Percentiles rank a stretch among this genome's conserved stretches.
phyloP scores from a whole-genome alignment of 495 filamentous ascomycete genomes.

The Cairneyella variabilis region DNA sequence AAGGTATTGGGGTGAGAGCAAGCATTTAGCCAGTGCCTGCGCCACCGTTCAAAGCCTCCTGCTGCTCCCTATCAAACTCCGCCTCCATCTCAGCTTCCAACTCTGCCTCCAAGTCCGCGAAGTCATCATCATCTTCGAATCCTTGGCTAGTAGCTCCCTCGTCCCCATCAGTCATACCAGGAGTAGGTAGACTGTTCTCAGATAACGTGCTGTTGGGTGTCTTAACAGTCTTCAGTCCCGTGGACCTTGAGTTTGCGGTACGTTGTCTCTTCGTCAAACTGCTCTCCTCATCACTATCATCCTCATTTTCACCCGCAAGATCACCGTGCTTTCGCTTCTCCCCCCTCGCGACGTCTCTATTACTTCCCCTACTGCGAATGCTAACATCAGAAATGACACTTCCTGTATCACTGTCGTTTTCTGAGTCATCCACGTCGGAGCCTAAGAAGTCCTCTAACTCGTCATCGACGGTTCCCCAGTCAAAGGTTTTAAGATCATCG shows the following conservation, averaged over 20 bases:
- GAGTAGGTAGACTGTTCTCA: slow-evolving; percentile 44
- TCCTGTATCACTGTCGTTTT: slow-evolving; percentile 21
- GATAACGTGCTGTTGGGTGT: slow-evolving; percentile 30
- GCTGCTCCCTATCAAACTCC: slow-evolving; percentile 54
- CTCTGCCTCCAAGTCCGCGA: slow-evolving; percentile 37
- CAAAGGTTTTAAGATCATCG: slow-evolving; percentile 47
- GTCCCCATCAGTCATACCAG: slow-evolving; percentile 36
- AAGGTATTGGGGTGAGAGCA: not conserved
- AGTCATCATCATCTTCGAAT: slow-evolving; percentile 25
- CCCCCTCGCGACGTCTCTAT: slow-evolving; percentile 42
- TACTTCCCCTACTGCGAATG: slow-evolving; percentile 4
- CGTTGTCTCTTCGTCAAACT: slow-evolving; percentile 33
- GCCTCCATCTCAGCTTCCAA: slow-evolving; percentile 65
- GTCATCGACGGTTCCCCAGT: slow-evolving; percentile 63
- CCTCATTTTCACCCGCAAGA: slow-evolving; percentile 32
- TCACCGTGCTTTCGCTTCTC: slow-evolving; percentile 27
- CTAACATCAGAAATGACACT: slow-evolving; percentile 16
- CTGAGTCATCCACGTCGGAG: slow-evolving; percentile 42
- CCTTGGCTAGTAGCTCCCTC: slow-evolving; percentile 13
- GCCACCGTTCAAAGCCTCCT: slow-evolving; percentile 8
- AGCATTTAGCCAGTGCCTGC: slow-evolving; percentile 1
- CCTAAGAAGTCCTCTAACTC: slow-evolving; percentile 74
- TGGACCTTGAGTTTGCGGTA: slow-evolving; percentile 28
- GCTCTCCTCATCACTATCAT: slow-evolving; percentile 27
- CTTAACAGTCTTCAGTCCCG: slow-evolving; percentile 35